Percentiles rank a stretch among this genome's conserved stretches.
phyloP scores from a whole-genome alignment of 169 alveolate genomes.

The Eimeria acervulina region DNA sequence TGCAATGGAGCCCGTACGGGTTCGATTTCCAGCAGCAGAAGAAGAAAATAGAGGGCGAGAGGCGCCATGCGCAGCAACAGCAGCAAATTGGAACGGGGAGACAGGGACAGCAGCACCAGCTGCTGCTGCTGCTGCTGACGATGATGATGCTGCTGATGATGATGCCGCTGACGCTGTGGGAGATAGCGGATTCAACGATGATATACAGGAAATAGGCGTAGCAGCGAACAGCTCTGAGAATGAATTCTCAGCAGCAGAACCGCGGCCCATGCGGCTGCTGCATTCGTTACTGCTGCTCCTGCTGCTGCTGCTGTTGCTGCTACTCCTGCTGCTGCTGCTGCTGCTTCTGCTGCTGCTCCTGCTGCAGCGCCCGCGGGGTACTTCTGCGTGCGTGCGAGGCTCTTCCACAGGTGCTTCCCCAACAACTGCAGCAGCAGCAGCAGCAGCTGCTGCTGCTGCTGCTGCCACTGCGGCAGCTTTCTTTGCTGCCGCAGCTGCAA shows the following conservation, averaged over 20 bases:
- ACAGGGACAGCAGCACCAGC: neutral
- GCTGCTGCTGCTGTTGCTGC: constrained; percentile 45
- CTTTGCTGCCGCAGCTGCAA: constrained; percentile 33
- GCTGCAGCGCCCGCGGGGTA: neutral
- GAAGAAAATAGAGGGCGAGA: neutral
- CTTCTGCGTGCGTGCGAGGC: neutral
- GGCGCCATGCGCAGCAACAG: neutral
- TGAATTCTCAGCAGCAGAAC: neutral
- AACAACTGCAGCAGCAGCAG: neutral
- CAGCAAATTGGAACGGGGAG: too few relatives aligned
- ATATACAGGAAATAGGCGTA: neutral
- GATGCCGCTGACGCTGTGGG: neutral
- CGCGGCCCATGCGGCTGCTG: neutral
- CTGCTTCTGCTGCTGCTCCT: constrained; percentile 1
- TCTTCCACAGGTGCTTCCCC: too few relatives aligned
- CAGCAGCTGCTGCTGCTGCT: constrained; percentile 34
- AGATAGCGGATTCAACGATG: constrained; percentile 24
- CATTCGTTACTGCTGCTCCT: constrained; percentile 16
- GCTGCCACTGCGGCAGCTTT: neutral
- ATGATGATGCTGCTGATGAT: neutral
- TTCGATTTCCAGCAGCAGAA: constrained; percentile 1
- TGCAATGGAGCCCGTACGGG: neutral
- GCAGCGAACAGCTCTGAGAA: neutral
- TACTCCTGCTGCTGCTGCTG: constrained; percentile 21
- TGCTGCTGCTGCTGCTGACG: neutral